Evolutionary conservation across 2,329 filamentous ascomycete genomes (phyloP), one percentile per base, ranked within the genome.

Genomic region (Albophoma yamanashiensis): DNA sequence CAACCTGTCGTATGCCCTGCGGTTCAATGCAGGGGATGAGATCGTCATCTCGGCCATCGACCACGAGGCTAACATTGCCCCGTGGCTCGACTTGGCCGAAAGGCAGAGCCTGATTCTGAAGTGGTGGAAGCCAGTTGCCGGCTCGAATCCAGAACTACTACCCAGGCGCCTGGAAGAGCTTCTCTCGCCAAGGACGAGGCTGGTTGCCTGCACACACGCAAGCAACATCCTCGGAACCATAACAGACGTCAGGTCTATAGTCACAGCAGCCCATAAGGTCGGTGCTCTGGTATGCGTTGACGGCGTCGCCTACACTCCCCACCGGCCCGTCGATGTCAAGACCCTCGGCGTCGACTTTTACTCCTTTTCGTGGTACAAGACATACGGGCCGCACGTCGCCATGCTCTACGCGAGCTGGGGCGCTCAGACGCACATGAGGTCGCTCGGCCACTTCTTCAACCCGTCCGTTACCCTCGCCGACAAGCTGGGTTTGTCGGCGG

Each of bases 341-440:
- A 83, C 75, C 0, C 76, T 91, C 0, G 88, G 81, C 1, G 86
- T 88, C 0, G 89, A 93, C 68, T 86, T 92, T 65, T 93, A 92
- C 70, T 75, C 79, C n/a, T 91, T 92, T 68, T 86, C 81, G 0
- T 92, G 89, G 89, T 92, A 92, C 74, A 93, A 93, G 70, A 83
- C 92, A 1, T 92, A 89, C 68, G 89, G 89, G 0, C 89, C 89
- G 1, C 89, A 92, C 65, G 78, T 92, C 1, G 80, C 88, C 0
- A 82, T 87, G 63, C 75, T 93, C 1, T 93, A 91, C 68, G 87
- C 82, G 6, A 83, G 83, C 31, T 75, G 76, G 5, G 67, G 71
- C 0, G 85, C 83, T 0, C 84, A 88, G 62, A 67, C 79, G 20
- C 71, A 79, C 56, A 75, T 91, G 59, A 73, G 73, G 5, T 82